Percentiles rank a stretch among this genome's conserved stretches.
Evolutionary conservation across 768 basidiomycete genomes (phyloP).

Genomic region (Podaxis sp.): DNA sequence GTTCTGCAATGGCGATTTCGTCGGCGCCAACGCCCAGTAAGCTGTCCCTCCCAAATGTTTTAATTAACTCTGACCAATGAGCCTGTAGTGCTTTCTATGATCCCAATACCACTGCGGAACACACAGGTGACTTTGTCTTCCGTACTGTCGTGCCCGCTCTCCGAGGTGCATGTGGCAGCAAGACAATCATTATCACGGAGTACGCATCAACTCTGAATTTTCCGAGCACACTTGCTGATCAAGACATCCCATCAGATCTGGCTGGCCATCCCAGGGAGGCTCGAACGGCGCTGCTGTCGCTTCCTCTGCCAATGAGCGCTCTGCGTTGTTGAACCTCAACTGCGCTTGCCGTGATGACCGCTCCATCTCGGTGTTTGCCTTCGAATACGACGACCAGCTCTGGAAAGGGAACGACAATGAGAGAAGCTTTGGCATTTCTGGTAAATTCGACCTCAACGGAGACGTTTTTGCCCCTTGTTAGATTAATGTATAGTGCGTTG

Average conservation of each 20-base stretch:
- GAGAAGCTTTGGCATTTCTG: slow-evolving; percentile 38
- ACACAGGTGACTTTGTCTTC: slow-evolving; percentile 39
- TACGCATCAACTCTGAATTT: slow-evolving; percentile 16
- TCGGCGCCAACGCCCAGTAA: slow-evolving; percentile 41
- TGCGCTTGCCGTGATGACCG: slow-evolving; percentile 32
- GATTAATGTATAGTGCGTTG: not conserved
- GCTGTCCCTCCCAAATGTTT: not conserved
- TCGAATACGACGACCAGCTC: slow-evolving; percentile 37
- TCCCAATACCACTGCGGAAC: slow-evolving; percentile 26
- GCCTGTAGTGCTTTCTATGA: slow-evolving; percentile 36
- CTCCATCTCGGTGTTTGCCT: slow-evolving; percentile 33
- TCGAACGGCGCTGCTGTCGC: slow-evolving; percentile 29
- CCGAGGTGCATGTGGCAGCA: slow-evolving; percentile 35
- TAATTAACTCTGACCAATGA: not conserved
- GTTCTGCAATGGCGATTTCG: slow-evolving; percentile 36
- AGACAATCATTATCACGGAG: slow-evolving; percentile 37
- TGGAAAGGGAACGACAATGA: slow-evolving; percentile 40
- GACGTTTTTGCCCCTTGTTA: slow-evolving; percentile 27
- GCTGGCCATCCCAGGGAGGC: slow-evolving; percentile 41
- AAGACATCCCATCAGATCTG: slow-evolving; percentile 26
- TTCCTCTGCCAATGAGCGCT: slow-evolving; percentile 30
- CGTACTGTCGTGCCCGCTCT: slow-evolving; percentile 37
- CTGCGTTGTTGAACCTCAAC: slow-evolving; percentile 34
- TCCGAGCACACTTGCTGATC: not conserved
- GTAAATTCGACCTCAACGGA: slow-evolving; percentile 28